Evolutionary conservation across 129 eudicot species (phyloP), one percentile per base, ranked within the genome.

Genomic region (Logfia minima): DNA sequence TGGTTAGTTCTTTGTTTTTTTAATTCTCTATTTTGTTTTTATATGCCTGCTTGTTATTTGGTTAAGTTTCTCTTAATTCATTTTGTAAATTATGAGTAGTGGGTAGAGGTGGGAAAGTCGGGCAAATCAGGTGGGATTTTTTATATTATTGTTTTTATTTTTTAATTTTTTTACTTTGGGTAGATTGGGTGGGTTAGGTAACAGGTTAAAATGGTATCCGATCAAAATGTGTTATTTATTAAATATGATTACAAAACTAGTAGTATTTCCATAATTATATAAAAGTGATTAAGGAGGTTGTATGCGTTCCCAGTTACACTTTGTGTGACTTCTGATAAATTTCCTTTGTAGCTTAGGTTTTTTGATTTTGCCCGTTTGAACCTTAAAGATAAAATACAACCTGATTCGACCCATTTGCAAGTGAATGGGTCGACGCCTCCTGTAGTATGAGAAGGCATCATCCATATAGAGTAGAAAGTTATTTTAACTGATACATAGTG

Each of bases 1-100:
- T 93, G 98, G 98, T 93, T 81, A 82, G 85, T 43, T 74, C 51
- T 60, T 23, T 70, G 19, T 31, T 67, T 68, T n/a, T 45, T 19
- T 8, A 1, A 2, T 10, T 56, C 2, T 77, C 3, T 22, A 41
- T 41, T 51, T 10, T 34, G 34, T 26, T 31, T 63, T 17, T 18
- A 56, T 80, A 73, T 66, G 51, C 34, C 6, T 4, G 4, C 31
- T n/a, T 76, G 18, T 29, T 56, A 26, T 28, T 48, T 5, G 31
- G 7, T 75, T 13, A 75, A 41, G 61, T 32, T 34, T 51, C 29
- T 26, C 31, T 43, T 0, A 31, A 55, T 74, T 0, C 1, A 28
- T 35, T 21, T 17, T n/a, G 3, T 35, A 39, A 13, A 48, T 71
- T 81, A 13, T 64, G 23, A 39, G 19, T 22, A 55, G 48, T 24